Percentiles rank a stretch among this genome's conserved stretches.
Evolutionary conservation across 208 protist genomes (phyloP).

Genomic region (Tritrichomonas musculus): DNA sequence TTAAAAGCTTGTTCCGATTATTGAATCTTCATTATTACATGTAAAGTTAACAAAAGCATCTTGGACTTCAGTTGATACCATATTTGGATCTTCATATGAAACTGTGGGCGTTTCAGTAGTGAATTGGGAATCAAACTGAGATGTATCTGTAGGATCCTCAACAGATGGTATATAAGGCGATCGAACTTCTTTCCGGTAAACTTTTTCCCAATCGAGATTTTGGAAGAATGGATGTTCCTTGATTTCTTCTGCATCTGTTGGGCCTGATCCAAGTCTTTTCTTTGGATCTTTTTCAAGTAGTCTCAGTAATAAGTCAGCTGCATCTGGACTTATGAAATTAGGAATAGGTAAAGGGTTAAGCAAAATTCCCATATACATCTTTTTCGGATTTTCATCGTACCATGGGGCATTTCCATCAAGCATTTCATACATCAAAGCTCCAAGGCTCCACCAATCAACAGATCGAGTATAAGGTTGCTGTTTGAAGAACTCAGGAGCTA

Average conservation of each 20-base stretch:
- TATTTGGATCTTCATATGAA: slow-evolving; percentile 5
- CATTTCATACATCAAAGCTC: slow-evolving; percentile 64
- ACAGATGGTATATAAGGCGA: neutral
- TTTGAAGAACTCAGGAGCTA: slow-evolving; percentile 43
- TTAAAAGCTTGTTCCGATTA: too few relatives aligned
- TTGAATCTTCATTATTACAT: neutral
- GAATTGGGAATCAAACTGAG: slow-evolving; percentile 22
- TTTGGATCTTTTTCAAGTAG: slow-evolving; percentile 44
- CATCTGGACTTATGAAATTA: slow-evolving; percentile 44
- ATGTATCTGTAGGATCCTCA: slow-evolving; percentile 5
- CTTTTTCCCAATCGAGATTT: neutral
- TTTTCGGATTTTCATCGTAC: slow-evolving; percentile 45
- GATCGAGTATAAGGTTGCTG: slow-evolving; percentile 55
- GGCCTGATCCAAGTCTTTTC: slow-evolving; percentile 40
- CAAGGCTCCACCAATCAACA: slow-evolving; percentile 65
- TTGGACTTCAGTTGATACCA: neutral
- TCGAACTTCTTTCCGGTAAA: neutral
- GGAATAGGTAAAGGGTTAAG: slow-evolving; percentile 48
- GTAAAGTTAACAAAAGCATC: neutral
- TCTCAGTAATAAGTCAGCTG: slow-evolving; percentile 44
- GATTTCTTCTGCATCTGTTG: slow-evolving; percentile 47
- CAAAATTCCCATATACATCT: slow-evolving; percentile 60
- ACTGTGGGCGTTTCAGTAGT: neutral
- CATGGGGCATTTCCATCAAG: slow-evolving; percentile 45
- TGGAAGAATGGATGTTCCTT: slow-evolving; percentile 40